Evolutionary conservation across 805 yeast species (phyloP).

Genomic region (Wickerhamomyces silvicola): DNA sequence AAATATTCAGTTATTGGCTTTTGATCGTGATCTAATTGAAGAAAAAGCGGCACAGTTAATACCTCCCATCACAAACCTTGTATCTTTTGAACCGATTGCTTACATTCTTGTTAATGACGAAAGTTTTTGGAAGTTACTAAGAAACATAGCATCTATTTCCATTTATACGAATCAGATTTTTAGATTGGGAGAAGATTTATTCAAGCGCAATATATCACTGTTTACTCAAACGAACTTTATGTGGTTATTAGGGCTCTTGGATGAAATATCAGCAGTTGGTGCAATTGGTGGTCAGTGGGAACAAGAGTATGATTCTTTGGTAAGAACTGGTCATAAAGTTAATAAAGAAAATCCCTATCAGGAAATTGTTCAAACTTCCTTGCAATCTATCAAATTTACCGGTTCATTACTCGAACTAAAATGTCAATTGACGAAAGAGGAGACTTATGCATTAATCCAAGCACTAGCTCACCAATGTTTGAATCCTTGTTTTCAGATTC

Average conservation of each 20-base stretch:
- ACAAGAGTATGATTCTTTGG: constrained; percentile 45
- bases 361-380: constrained; percentile 50
- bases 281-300: constrained; percentile 76
- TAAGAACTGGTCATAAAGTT: constrained; percentile 37
- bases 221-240: constrained; percentile 50
- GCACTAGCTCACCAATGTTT: constrained; percentile 86
- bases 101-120: constrained; percentile 41
- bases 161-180: constrained; percentile 38
- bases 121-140: constrained; percentile 48
- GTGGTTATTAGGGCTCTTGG: constrained; percentile 62
- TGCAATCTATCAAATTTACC: constrained; percentile 58
- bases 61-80: constrained; percentile 10
- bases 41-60: constrained; percentile 13
- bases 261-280: constrained; percentile 76
- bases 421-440: constrained; percentile 27
- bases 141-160: constrained; percentile 41
- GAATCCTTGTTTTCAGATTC: constrained; percentile 77
- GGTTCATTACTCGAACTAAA: constrained; percentile 37
- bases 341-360: constrained; percentile 43
- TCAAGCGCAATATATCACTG: constrained; percentile 22
- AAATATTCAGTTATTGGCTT: constrained; percentile 7
- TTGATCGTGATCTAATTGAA: constrained; percentile 13
- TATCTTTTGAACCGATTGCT: background rate
- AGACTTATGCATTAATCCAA: constrained; percentile 55
- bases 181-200: constrained; percentile 37